Evolutionary conservation across 192 early-diverging fungal species (phyloP), one percentile per base, ranked within the genome.

Genomic region (Mortierella alpina): DNA sequence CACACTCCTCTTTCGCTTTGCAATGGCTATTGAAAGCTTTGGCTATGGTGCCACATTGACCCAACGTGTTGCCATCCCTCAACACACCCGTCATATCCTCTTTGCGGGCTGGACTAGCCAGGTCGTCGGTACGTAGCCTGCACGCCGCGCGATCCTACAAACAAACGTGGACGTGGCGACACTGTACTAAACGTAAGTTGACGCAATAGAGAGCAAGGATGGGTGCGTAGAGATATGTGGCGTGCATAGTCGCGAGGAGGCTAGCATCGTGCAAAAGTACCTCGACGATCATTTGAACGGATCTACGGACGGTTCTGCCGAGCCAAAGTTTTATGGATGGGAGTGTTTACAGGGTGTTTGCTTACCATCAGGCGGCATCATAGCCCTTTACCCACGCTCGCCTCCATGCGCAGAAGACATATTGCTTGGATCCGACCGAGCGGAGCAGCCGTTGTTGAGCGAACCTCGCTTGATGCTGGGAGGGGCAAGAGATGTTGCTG

Each of bases 311-410:
- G 20, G 46, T 14, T 44, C 61, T 22, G 20, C 13, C 31, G 41
- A 11, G 42, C 17, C 23, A 14, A 66, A 68, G 2, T 41, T 63
- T 13, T 76, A 20, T 63, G 74, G 74, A 0, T 59, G 54, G 54
- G 67, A 72, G 48, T 23, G 64, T 1, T 45, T 80, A 10, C 77
- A 72, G 20, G 77, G 77, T 0, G 62, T 57, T 42, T 46, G 72
- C 7, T 18, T 47, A 0, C 56, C 49, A n/a, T 41, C 45, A 3
- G 77, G 77, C 40, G 17, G 68, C 11, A 60, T 80, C 9, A 5
- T 67, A 20, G 52, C 62, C 5, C 46, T 70, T 7, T 59, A 31
- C 42, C 48, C 17, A 18, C 13, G 18, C 17, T 23, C 18, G 0
- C n/a, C 13, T 42, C 10, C 50, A 14, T 10, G 42, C 17, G n/a